Base-by-base conservation (phyloP, 176 grass and related monocot genomes). In the Avena eriantha region DNA sequence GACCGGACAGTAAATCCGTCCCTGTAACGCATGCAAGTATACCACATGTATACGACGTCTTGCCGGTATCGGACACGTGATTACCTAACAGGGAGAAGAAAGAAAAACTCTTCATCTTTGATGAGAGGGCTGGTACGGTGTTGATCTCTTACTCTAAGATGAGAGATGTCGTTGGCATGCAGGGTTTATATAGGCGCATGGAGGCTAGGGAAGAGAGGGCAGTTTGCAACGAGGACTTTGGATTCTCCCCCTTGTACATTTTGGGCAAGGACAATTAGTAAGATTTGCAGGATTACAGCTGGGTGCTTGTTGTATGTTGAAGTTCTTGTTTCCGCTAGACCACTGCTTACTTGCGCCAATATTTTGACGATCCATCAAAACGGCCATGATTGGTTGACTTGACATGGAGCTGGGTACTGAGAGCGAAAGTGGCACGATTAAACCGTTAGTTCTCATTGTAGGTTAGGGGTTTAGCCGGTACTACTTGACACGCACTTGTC, bases 81-180 rank as follows among this genome's bases (percentile, higher is more conserved):
- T n/a, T n/a, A n/a, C n/a, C n/a, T n/a, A 39, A 4, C 12, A 73
- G 13, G 15, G 34, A 60, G 73, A 39, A 76, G 19, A 33, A 48
- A 5, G 63, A 19, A 17, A 17, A 39, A 36, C 2, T 60, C 87
- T 11, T 79, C 81, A 83, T 83, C 50, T 65, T 49, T 49, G 36
- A 35, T 59, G 12, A 81, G 53, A 77, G 51, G n/a, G 68, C 4
- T 29, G 29, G 29, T 29, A 29, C 29, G 29, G 29, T 70, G 41
- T 10, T 18, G 15, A 55, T 55, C 53, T 55, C 53, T 55, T 14
- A 63, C 3, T 21, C 14, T 65, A 35, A 19, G 49, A 31, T 69
- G 51, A 21, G 48, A 57, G 13, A 2, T 15, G 16, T 3, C 5
- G 15, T 69, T 35, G 0, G 17, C 29, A 29, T 29, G 29, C 29